Base-by-base conservation (phyloP, 2,329 filamentous ascomycete species). In the Scedosporium minutisporum region DNA sequence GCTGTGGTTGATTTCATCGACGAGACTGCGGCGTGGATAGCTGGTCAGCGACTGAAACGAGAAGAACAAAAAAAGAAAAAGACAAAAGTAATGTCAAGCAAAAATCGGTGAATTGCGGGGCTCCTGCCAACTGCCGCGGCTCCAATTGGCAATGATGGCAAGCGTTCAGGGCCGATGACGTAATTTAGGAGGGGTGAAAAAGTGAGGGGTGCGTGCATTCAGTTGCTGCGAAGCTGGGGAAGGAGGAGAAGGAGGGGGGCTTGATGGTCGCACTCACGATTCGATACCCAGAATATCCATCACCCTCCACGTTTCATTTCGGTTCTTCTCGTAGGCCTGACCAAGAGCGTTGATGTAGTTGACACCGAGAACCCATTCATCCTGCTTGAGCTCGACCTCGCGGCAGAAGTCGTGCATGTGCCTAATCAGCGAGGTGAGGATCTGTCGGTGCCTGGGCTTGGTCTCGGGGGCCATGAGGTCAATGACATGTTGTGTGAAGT, bases 381-480 rank as follows among this genome's bases (percentile, higher is more conserved):
- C 88, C 38, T 85, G 80, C 18, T 86, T 91, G 60, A 93, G 83
- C 75, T 92, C 88, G 66, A 90, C 84, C 71, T 93, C 89, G 63
- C 89, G 85, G 63, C 85, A 83, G 73, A 92, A 92, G 75, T 91
- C 88, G 77, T 93, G 89, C 64, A 93, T 79, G 76, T 92, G 88
- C 58, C 77, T 79, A 74, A 91, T 86, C 68, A 91, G 75, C 29
- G 82, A 79, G 65, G 78, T 74, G 69, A 92, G 77, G 68, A 92
- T 79, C 66, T 84, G 77, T 64, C 86, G 82, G 69, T 85, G 82
- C 64, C 89, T 81, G 63, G 87, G 83, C 61, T 81, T 77, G 12
- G 85, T 85, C 69, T 89, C 85, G 68, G 88, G 86, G 61, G 87
- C 85, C 79, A 91, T 91, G 68, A 86, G 81, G 66, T 89, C 82